Evolutionary conservation across 2,329 filamentous ascomycete genomes (phyloP), one percentile per base, ranked within the genome.

Genomic region (Aureobasidium lini): DNA sequence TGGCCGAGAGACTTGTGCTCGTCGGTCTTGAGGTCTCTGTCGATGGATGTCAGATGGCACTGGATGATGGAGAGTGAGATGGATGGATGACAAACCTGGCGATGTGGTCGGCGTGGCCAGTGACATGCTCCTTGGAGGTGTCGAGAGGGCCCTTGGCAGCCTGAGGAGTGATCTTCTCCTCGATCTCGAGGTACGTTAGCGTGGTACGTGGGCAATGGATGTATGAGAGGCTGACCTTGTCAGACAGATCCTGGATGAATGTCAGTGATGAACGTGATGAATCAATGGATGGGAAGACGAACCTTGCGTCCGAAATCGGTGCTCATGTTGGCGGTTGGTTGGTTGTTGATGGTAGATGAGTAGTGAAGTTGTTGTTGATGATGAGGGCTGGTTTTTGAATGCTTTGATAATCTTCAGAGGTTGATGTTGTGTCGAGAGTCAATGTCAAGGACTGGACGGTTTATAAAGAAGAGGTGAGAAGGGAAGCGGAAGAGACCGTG

Each of bases 241-340:
- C 50, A 54, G 50, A 54, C 23, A 54, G 50, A 54, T 54, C 50
- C 50, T 54, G 29, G 39, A 54, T 54, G 50, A n/a, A 32, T 43
- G 50, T 54, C 28, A 54, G 50, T 23, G 10, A 23, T 43, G n/a
- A 18, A 11, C 23, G 34, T 34, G 28, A 43, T 43, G 50, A 16
- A 29, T 29, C 28, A 6, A 43, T 8, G n/a, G 50, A 34, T 34
- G 39, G 9, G 43, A 28, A 29, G 50, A 54, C 50, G 23, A 54
- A 54, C 50, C 39, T 54, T 54, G 50, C 50, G 50, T 43, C 50
- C 50, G 39, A 43, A 43, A 13, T 54, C 50, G 15, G 50, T 54
- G 50, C 50, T 54, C 50, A 54, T 54, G 50, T 54, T 54, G 37
- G 34, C 50, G 37, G 29, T 54, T 32, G 28, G 37, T 42, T 31